Percentiles rank a stretch among this genome's conserved stretches.
Conservation (phyloP, 1,284 basidiomycete species). For the Fistulinella cinereoalba region DNA sequence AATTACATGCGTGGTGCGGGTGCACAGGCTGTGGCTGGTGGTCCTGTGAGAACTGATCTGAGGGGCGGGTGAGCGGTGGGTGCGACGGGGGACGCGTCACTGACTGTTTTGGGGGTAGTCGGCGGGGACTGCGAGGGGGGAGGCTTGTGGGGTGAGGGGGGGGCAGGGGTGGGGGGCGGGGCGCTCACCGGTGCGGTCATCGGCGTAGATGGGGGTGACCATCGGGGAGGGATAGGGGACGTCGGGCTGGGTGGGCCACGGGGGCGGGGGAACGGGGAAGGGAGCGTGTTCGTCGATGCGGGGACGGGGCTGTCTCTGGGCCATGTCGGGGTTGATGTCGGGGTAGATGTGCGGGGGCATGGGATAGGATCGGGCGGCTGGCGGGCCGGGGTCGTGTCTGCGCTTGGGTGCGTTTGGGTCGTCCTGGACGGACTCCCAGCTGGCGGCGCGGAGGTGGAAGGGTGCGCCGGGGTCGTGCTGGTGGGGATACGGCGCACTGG, state of each 20-base stretch:
- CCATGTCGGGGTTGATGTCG: constrained; percentile 35
- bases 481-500: constrained; percentile 30
- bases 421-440: constrained; percentile 39
- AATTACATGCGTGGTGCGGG: constrained; percentile 36
- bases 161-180: constrained; percentile 3
- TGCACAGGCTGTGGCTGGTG: constrained; percentile 31
- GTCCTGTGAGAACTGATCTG: constrained; percentile 34
- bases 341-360: constrained; percentile 34
- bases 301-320: constrained; percentile 24
- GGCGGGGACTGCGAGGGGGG: constrained; percentile 27
- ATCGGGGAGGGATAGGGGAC: constrained; percentile 38
- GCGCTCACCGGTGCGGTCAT: constrained; percentile 44
- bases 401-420: constrained; percentile 37
- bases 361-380: constrained; percentile 34
- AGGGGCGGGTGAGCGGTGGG: background rate
- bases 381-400: constrained; percentile 32
- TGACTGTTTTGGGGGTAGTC: constrained; percentile 33
- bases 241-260: constrained; percentile 32
- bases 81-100: constrained; percentile 22
- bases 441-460: constrained; percentile 44
- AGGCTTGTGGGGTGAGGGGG: constrained; percentile 19
- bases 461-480: constrained; percentile 31
- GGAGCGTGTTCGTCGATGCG: constrained; percentile 32
- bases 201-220: constrained; percentile 43
- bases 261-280: constrained; percentile 23